These are phyloP conservation scores for Lathyrus oleraceus DNA, from an alignment of 306 rosid species.

Conservation along the genomic window DNA sequence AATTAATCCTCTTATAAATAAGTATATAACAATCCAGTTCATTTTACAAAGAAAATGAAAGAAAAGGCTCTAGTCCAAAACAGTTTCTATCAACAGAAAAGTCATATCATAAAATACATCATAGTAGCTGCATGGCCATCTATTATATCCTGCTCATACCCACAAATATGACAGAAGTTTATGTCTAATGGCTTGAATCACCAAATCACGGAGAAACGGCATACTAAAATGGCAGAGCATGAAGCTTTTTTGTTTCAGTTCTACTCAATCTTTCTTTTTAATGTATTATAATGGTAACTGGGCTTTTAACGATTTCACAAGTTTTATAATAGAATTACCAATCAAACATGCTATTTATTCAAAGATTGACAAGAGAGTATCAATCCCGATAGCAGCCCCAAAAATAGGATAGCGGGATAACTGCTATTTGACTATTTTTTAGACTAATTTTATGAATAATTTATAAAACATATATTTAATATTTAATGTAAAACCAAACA, in stretches of 20 bases:
- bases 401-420: too few relatives aligned
- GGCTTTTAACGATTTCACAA: neutral
- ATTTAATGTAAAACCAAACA: too few relatives aligned
- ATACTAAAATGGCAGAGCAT: slow-evolving; percentile 1
- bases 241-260: slow-evolving; percentile 16
- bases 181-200: neutral
- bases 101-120: neutral
- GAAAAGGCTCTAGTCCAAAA: slow-evolving; percentile 24
- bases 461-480: too few relatives aligned
- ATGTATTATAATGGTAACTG: neutral
- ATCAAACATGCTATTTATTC: slow-evolving; percentile 3
- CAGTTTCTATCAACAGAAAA: slow-evolving; percentile 11
- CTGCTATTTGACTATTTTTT: too few relatives aligned
- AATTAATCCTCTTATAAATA: slow-evolving; percentile 13
- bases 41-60: slow-evolving; percentile 22
- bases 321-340: slow-evolving; percentile 13
- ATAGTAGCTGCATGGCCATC: neutral
- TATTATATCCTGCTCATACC: neutral
- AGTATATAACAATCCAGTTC: slow-evolving; percentile 2
- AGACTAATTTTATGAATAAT: too few relatives aligned
- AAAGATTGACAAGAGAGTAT: slow-evolving; percentile 9
- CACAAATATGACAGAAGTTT: neutral
- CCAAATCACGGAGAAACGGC: slow-evolving; percentile 10
- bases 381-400: too few relatives aligned
- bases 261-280: slow-evolving; percentile 2